Percentiles rank a stretch among this genome's conserved stretches.
Evolutionary conservation across 2,329 filamentous ascomycete species (phyloP).

Genomic region (Didymella segeticola): DNA sequence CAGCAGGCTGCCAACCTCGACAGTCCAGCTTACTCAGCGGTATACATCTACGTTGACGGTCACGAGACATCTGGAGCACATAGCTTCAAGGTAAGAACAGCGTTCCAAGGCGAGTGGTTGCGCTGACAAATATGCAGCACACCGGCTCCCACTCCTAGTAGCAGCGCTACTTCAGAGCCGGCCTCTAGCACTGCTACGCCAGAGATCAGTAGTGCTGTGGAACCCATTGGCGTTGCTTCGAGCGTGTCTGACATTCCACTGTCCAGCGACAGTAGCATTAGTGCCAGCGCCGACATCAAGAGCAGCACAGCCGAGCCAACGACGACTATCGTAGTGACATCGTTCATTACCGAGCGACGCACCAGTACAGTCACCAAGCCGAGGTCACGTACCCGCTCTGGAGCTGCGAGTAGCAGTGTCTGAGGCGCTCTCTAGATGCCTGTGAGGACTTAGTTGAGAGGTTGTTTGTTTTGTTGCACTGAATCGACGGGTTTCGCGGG

Average conservation of each 20-base stretch:
- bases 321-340: background rate
- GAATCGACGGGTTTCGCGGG: background rate
- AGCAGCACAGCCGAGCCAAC: background rate
- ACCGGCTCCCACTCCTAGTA: background rate
- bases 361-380: background rate
- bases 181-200: background rate
- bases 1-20: background rate
- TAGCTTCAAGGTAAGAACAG: background rate
- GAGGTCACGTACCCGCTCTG: background rate
- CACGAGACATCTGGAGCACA: slow-evolving; percentile 1
- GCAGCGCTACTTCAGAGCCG: background rate
- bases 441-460: no score
- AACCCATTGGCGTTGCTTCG: background rate
- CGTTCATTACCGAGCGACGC: background rate
- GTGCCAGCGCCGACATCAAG: background rate
- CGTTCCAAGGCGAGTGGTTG: no score
- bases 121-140: background rate
- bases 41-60: background rate
- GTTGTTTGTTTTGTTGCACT: background rate
- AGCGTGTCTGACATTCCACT: background rate
- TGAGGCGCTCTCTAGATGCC: no score
- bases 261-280: background rate
- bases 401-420: background rate
- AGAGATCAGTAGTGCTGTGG: background rate
- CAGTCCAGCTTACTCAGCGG: background rate